Conservation (phyloP, 257 asterid species). For the Osmanthus fragrans region DNA sequence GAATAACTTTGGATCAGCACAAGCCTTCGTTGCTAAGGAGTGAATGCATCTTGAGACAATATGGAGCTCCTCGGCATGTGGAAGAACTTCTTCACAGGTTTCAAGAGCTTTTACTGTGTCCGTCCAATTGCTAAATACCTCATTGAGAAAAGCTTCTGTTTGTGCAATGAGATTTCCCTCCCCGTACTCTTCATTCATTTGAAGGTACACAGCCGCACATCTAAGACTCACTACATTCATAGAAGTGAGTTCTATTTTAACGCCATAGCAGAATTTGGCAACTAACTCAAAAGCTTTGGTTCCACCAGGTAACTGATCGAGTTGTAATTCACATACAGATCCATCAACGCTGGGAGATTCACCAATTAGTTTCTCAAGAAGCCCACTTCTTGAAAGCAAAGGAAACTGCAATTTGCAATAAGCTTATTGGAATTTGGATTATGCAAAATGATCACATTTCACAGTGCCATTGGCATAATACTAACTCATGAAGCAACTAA, state of each 20-base stretch:
- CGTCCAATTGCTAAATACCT: conserved; percentile 67
- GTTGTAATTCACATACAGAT: conserved; percentile 45
- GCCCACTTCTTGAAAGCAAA: conserved; percentile 72
- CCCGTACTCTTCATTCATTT: conserved; percentile 82
- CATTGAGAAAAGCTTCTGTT: conserved; percentile 59
- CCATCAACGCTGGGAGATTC: conserved; percentile 37
- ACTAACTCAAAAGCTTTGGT: conserved; percentile 78
- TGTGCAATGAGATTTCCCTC: conserved; percentile 71
- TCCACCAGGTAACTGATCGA: conserved; percentile 79
- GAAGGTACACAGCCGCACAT: conserved; percentile 84
- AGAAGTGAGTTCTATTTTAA: conserved; percentile 70
- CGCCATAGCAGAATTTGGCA: conserved; percentile 81
- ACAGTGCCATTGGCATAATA: not conserved
- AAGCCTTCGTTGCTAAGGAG: conserved; percentile 75
- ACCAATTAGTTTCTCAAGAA: conserved; percentile 69
- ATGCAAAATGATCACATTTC: not conserved
- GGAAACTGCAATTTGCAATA: conserved; percentile 59
- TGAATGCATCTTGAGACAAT: conserved; percentile 77
- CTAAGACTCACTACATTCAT: conserved; percentile 70
- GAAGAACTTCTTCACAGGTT: conserved; percentile 74
- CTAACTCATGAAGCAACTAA: not conserved
- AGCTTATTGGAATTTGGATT: not conserved
- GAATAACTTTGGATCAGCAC: conserved; percentile 59
- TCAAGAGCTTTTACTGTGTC: conserved; percentile 83
- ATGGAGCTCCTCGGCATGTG: conserved; percentile 69